Evolutionary conservation across 805 yeast genomes (phyloP), one percentile per base, ranked within the genome.

Genomic region (Kluyveromyces nonfermentans): DNA sequence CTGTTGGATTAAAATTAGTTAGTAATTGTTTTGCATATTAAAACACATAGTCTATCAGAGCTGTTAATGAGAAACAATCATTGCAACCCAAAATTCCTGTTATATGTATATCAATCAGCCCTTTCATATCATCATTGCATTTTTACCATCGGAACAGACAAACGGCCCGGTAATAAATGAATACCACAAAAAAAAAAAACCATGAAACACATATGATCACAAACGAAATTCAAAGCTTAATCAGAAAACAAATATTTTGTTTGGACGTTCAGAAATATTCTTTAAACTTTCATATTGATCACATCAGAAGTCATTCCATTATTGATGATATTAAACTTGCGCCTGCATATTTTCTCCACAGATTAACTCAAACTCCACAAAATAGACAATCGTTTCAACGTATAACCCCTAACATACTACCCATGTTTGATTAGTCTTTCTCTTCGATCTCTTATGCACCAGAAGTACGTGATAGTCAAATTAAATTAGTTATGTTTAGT

Each of bases 361-460:
- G 18, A 33, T 18, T 2, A 33, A 16, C n/a, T 16, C 20, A 18
- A 33, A 16, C 18, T 16, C 35, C 35, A 33, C 9, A 9, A 25
- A 25, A 25, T 25, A 3, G 30, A 25, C 30, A 10, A 6, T 6
- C 14, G 12, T 25, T 25, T 25, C 12, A 37, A 37, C 6, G 17
- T 18, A 15, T 4, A 10, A 16, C 25, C 7, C 12, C 14, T 15
- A 15, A 80, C 86, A 72, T 80, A 80, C 86, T 80, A 77, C 84
- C 72, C 86, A 80, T 80, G 72, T 67, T 78, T 70, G 65, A 68
- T 72, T 68, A 67, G 52, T 49, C 49, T 49, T 50, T 12, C 7
- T 28, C 41, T 38, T 32, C 18, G 16, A 15, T 15, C 28, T 5
- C 4, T 33, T 25, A 4, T 25, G 30, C 4, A 3, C 9, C 4